Percentiles rank a stretch among this genome's conserved stretches.
Conservation (phyloP, 2,329 filamentous ascomycete species). For the Biscogniauxia marginata region DNA sequence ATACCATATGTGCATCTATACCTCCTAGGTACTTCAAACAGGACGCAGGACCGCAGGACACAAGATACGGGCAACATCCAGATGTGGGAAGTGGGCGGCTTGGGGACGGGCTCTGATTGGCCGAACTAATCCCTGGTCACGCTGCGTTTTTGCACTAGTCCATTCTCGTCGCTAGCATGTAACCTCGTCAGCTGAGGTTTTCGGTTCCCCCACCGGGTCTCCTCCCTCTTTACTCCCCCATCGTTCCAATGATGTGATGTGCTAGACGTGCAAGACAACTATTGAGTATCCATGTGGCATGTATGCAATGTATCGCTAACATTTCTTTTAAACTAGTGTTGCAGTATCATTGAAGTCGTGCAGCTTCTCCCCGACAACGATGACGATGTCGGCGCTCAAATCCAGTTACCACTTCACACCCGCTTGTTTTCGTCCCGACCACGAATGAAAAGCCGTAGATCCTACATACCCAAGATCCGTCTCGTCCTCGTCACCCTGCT, state of each 20-base stretch:
- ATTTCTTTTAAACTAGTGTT: no score
- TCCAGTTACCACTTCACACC: background rate
- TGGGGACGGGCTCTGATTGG: background rate
- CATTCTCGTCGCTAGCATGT: background rate
- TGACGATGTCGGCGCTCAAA: background rate
- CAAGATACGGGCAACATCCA: background rate
- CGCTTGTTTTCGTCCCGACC: background rate
- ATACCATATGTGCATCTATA: background rate
- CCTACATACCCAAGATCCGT: background rate
- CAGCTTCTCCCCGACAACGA: background rate
- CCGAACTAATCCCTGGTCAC: background rate
- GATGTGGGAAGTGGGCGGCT: background rate
- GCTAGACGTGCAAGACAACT: background rate
- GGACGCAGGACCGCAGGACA: no score
- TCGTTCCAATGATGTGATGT: background rate
- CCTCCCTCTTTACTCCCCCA: background rate
- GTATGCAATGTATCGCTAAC: background rate
- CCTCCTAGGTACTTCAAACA: no score
- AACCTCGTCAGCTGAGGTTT: background rate
- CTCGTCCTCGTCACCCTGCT: background rate
- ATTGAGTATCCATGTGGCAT: background rate
- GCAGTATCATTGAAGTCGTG: background rate
- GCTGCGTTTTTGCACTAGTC: background rate
- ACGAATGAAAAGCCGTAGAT: background rate
- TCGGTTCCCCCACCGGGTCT: background rate